Percentiles rank a stretch among this genome's conserved stretches.
Evolutionary conservation across 2,329 filamentous ascomycete genomes (phyloP).

Genomic region (Hypoxylon sp.): DNA sequence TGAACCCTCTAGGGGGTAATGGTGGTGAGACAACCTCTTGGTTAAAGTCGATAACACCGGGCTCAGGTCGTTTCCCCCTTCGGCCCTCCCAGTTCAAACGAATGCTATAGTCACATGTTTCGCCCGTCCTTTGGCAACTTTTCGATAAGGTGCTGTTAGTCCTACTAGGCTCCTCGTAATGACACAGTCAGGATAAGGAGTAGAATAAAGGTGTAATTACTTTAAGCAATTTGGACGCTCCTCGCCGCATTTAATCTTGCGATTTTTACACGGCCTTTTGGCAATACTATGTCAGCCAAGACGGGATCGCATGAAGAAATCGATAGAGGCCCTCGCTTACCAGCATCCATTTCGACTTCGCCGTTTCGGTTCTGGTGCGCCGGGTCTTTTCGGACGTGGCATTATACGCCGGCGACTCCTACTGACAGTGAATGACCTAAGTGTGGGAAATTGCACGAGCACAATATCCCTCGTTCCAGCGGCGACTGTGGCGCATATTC

Average conservation of each 20-base stretch:
- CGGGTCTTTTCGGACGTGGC: slow-evolving; percentile 59
- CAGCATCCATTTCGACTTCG: slow-evolving; percentile 61
- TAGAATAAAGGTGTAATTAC: slow-evolving; percentile 51
- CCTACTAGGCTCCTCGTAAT: slow-evolving; percentile 17
- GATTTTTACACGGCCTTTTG: slow-evolving; percentile 79
- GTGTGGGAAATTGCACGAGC: slow-evolving; percentile 48
- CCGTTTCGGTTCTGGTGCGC: slow-evolving; percentile 58
- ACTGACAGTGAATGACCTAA: slow-evolving; percentile 39
- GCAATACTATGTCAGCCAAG: slow-evolving; percentile 34
- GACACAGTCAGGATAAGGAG: slow-evolving; percentile 8
- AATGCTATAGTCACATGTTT: slow-evolving; percentile 84
- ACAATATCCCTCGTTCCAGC: slow-evolving; percentile 47
- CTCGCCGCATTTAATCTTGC: slow-evolving; percentile 86
- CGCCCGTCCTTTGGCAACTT: slow-evolving; percentile 75
- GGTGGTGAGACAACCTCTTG: slow-evolving; percentile 46
- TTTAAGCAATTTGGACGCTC: slow-evolving; percentile 79
- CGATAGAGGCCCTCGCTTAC: slow-evolving; percentile 48
- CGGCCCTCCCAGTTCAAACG: slow-evolving; percentile 84
- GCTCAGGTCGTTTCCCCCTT: slow-evolving; percentile 66
- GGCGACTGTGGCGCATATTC: slow-evolving; percentile 49
- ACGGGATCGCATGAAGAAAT: slow-evolving; percentile 15
- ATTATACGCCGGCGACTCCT: slow-evolving; percentile 49
- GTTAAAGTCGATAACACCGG: slow-evolving; percentile 49
- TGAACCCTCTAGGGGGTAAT: slow-evolving; percentile 50
- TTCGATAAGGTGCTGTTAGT: slow-evolving; percentile 38